Evolutionary conservation across 1,284 basidiomycete species (phyloP), one percentile per base, ranked within the genome.

Genomic region (Microbotryum scabiosae): DNA sequence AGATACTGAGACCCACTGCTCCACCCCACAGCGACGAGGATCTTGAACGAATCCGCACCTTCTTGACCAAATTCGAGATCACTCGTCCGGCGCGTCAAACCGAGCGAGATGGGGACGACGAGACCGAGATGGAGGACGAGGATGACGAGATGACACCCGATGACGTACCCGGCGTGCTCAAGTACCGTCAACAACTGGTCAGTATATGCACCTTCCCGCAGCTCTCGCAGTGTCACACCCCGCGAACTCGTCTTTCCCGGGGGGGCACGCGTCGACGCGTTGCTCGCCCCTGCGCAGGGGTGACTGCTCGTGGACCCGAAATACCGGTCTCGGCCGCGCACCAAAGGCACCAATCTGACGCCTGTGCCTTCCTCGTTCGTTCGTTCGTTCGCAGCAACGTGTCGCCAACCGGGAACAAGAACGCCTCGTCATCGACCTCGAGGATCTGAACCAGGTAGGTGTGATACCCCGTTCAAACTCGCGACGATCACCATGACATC

Each of bases 391-490:
- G 23, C 63, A 92, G 88, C 88, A 93, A 86, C 82, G 82, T 57
- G 87, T 98, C 64, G 89, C 93, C 55, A 96, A 98, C 76, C 83
- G 94, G 51, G 87, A 94, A 63, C 88, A 92, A 73, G 83, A 89
- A 67, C 86, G 86, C 81, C 58, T 69, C 44, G 63, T 64, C n/a
- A 71, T 78, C 49, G 76, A 78, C 62, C 67, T 79, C 21, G 72
- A 71, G 20, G 77, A 79, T 66, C 57, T 78, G 52, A 69, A 72
- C 30, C 63, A 73, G 59, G 76, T 75, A 46, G 61, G 64, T 54
- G 36, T 41, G 36, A 41, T 41, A 12, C 16, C 8, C 23, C n/a
- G 73, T 50, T 23, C 18, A 32, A 1, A 51, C 8, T 50, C 20
- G 28, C n/a, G 14, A 12, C 30, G 10, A 30, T 21, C 56, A 10